Base-by-base conservation (phyloP, 1,284 basidiomycete species). In the Taiwanofungus camphoratus region DNA sequence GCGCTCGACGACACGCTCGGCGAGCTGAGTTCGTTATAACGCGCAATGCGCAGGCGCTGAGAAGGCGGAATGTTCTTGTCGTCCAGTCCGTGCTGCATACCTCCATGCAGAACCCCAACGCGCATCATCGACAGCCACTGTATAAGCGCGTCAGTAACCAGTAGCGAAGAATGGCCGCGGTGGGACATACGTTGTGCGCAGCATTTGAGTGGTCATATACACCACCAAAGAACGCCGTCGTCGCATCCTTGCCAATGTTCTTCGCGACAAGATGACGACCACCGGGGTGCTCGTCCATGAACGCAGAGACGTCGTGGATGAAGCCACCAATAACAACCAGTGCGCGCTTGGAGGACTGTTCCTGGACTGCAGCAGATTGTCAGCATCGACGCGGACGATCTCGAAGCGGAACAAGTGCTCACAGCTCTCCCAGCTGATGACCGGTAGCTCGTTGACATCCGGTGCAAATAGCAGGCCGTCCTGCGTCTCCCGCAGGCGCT, bases 141-240 rank as follows among this genome's bases (percentile, higher is more conserved):
- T 4, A 36, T 22, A 9, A 4, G 4, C 16, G 13, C 38, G 42
- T 23, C 44, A 49, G 33, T 12, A 18, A 9, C 13, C 9, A 21
- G 38, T 16, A 33, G 26, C 32, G 26, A n/a, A 29, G 15, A 3
- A 42, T 19, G 3, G 3, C 3, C 5, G n/a, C n/a, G n/a, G 26
- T 9, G 44, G 16, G 23, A 61, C 81, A 37, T 59, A 86, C 82
- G 55, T 88, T 88, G 67, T 92, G 87, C 2, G 92, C 92, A 30
- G 89, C 91, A 59, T 94, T 93, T 19, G 88, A 92, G 62, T 95
- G 92, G 52, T 94, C 89, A 61, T 94, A 93, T 2, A 93, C 87
- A 55, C 92, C 92, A 46, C 92, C 92, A 58, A 92, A 93, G 76
- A 96, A 95, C 3, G 92, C 91, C 0, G 88, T 87, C 0, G 92